Evolutionary conservation across 768 basidiomycete species (phyloP).

Genomic region (Boletellus sp.): DNA sequence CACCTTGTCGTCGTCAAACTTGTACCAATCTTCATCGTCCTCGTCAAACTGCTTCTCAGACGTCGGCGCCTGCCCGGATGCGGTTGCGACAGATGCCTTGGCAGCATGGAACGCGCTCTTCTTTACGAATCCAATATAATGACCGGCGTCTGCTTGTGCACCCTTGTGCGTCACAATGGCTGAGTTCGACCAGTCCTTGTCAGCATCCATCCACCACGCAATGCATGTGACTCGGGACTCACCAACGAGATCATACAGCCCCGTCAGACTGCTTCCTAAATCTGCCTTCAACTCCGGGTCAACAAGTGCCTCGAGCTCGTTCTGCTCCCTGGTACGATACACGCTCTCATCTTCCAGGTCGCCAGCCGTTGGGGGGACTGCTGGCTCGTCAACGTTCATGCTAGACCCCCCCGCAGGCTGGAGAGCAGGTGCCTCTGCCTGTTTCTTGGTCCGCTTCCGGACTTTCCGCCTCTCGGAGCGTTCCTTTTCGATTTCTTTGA

Average conservation of each 20-base stretch:
- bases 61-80: constrained; percentile 7
- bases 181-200: constrained; percentile 26
- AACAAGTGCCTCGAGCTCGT: constrained; percentile 62
- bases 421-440: constrained; percentile 16
- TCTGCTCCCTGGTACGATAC: constrained; percentile 60
- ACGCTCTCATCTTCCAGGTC: constrained; percentile 61
- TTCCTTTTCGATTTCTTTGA: constrained; percentile 82
- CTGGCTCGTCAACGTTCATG: constrained; percentile 49
- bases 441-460: constrained; percentile 64
- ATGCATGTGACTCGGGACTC: constrained; percentile 27
- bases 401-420: constrained; percentile 19
- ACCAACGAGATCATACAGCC: constrained; percentile 91
- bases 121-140: constrained; percentile 92
- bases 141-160: constrained; percentile 88
- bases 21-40: constrained; percentile 86
- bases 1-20: constrained; percentile 96
- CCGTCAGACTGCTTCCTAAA: constrained; percentile 70
- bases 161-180: constrained; percentile 98
- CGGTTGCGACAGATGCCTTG: constrained; percentile 1
- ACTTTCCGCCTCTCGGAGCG: constrained; percentile 79
- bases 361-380: constrained; percentile 17
- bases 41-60: constrained; percentile 34
- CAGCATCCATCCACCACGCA: not conserved
- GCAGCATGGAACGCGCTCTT: constrained; percentile 61
- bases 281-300: constrained; percentile 61